Base-by-base conservation (phyloP, 2,329 filamentous ascomycete species). In the Alternaria solani region DNA sequence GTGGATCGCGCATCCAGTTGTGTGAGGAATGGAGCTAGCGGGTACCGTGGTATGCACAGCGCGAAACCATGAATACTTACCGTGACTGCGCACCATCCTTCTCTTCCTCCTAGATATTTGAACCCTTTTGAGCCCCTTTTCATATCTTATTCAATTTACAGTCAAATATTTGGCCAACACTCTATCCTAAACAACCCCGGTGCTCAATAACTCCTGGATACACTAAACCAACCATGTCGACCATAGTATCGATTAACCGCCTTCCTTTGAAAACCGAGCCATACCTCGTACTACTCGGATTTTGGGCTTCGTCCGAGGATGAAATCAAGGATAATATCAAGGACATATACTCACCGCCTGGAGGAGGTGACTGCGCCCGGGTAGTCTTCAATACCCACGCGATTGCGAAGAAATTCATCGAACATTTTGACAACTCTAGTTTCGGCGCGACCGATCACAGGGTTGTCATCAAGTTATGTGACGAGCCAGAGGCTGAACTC, bases 141-240 rank as follows among this genome's bases (percentile, higher is more conserved):
- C 20, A 25, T n/a, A 7, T 20, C 12, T 16, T 6, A 4, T 1
- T 18, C 11, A 14, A 6, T 20, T 48, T 11, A 5, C 44, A 16
- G 11, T 14, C 12, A 9, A 14, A 28, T 32, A 1, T 3, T 2
- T 5, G 23, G 6, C 2, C 18, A 9, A 1, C n/a, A 34, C 18
- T 34, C 1, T n/a, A 5, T 8, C 6, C 6, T 11, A 8, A 14
- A 3, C 11, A 2, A 8, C 4, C 0, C 2, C n/a, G 2, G 34
- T 4, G 7, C 7, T 11, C 2, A 20, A 18, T 16, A 20, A n/a
- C 2, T 23, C 14, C 16, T 14, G 1, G 4, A 23, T 20, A 32
- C n/a, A 16, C 44, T 3, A 11, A 47, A 2, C 6, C n/a, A n/a
- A 9, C 18, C 44, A 48, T 48, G 44, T 48, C 18, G 18, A 23